Evolutionary conservation across 2,329 filamentous ascomycete genomes (phyloP), one percentile per base, ranked within the genome.

Genomic region (Hymenoscyphus fraxineus): DNA sequence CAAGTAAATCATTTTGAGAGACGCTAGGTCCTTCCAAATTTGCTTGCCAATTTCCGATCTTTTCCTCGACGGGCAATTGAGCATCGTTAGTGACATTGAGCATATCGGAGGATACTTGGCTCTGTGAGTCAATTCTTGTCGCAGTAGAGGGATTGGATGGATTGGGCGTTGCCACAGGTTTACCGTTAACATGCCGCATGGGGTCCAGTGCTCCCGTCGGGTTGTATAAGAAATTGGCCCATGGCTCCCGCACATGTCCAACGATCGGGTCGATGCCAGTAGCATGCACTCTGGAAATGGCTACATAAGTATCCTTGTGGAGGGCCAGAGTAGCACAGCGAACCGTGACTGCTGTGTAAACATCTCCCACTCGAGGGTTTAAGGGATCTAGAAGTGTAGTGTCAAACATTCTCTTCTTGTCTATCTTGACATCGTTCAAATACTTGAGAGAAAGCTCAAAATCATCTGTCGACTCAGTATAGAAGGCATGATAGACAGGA

Each of bases 321-420:
- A 35, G 9, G 35, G 44, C 38, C 27, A 56, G n/a, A 13, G 62
- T 58, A 4, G 67, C 69, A 44, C 70, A 71, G 35, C 70, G 66
- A 7, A 73, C 59, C 2, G 67, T 69, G 5, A 68, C 22, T 3
- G 67, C 61, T 44, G 62, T 56, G 6, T 58, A 27, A 12, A 73
- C 55, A 13, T 62, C 67, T 19, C 54, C 40, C 38, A 70, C 67
- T 40, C 63, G 47, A 22, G 47, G 10, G 47, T 22, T 22, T 7
- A 12, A 54, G 10, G 47, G 47, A 38, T 71, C 69, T 15, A 75
- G 51, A 1, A 75, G 56, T 15, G 73, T 75, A 19, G 67, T 73
- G 55, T 72, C 65, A 41, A 72, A 67, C 16, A 68, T 66, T 13
- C 60, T 62, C 38, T 66, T 57, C 16, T 40, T 47, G 15, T 27